Evolutionary conservation across 257 asterid genomes (phyloP), one percentile per base, ranked within the genome.

Genomic region (Linaria vulgaris): DNA sequence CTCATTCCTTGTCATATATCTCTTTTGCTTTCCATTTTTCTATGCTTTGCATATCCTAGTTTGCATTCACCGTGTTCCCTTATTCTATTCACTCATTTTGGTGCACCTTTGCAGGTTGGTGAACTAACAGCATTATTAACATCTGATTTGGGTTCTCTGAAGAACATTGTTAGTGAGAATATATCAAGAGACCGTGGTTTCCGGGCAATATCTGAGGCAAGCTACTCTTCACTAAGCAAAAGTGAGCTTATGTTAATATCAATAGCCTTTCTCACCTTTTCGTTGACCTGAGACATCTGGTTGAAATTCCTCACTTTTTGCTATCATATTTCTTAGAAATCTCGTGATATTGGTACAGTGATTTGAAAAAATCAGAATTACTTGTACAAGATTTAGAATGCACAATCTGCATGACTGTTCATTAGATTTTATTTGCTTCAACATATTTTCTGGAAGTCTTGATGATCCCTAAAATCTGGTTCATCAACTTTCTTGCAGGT

Each of bases 161-260:
- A 92, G 75, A 85, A 47, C 80, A 89, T 89, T 61, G 96, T 89
- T 47, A 83, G 94, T 71, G 99, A 92, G 37, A 92, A 92, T 63
- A 70, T 88, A 66, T 89, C 99, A 57, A 79, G 99, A 76, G 99
- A 92, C 80, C 99, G 99, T 69, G 99, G 99, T 78, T 83, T 92
- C 84, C 83, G 99, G 77, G 96, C 99, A 61, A 73, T 92, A 65
- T 80, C 97, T 49, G 99, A 92, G 99, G 99, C 97, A 92, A 92
- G 98, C 88, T 80, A 80, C 77, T 83, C 82, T 85, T 62, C 76
- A 76, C 76, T 75, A 74, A 63, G 72, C 80, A 81, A 78, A 83
- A 74, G 90, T 85, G 92, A 82, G 83, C 84, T 80, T 85, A 68
- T 78, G 64, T 79, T 69, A 72, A 66, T 50, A 54, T 59, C 44